Evolutionary conservation across 352 stramenopile species (phyloP), one percentile per base, ranked within the genome.

Genomic region (Phytopythium cucurbitacearum): DNA sequence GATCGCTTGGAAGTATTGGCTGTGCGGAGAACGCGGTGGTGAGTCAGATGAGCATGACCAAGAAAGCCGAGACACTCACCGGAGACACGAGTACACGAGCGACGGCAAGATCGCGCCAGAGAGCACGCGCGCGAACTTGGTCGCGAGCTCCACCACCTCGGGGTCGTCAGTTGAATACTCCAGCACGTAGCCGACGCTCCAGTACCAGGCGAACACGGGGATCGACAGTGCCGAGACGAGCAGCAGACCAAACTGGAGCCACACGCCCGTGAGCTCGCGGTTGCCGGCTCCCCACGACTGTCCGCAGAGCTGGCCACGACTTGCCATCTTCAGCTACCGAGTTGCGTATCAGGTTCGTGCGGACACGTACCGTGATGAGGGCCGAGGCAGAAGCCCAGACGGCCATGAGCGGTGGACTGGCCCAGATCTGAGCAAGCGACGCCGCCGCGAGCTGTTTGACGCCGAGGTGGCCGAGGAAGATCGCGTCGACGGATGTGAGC

Each of bases 381-480:
- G 77, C 71, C 3, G 73, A 87, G 0, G 72, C 75, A 9, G 70
- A 85, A 0, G 73, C 67, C 77, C 73, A 89, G 5, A 89, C 76
- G 5, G 62, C 64, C 56, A 87, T 86, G n/a, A 89, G 67, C 28
- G 69, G 71, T 39, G 72, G 73, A 39, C 70, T 83, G 9, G 76
- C 89, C 80, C 80, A 91, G 5, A 91, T 62, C 41, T 84, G 71
- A 5, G 76, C 69, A n/a, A 94, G 64, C 9, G 85, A 89, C 1
- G 74, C 76, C 1, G 68, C 83, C 13, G 83, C 83, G 9, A 94
- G 67, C 47, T 89, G 65, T 36, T 82, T 68, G 12, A 86, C 64
- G 10, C 85, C 85, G n/a, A 93, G 56, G 53, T 94, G 81, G 3
- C 85, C 85, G 7, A 94, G 59, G 56, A 92, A 93, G 12, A 87